These are phyloP conservation scores for Coemansia sp. DNA, from an alignment of 192 early-diverging fungal genomes.

Conservation along the genomic window DNA sequence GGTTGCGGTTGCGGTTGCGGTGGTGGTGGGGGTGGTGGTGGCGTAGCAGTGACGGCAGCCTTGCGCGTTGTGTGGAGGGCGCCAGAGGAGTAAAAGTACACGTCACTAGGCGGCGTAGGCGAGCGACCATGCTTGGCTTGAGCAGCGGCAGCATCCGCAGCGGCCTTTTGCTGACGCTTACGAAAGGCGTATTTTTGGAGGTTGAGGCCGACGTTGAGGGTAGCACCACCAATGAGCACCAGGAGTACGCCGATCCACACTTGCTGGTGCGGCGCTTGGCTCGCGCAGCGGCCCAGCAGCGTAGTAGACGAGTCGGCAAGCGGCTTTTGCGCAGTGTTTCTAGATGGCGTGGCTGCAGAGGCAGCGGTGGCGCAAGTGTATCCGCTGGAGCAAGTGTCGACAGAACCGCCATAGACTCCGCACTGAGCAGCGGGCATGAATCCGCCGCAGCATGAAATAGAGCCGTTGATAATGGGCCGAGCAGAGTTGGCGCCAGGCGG, in stretches of 20 bases:
- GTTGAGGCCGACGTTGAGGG: conserved; percentile 77
- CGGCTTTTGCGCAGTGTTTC: background rate
- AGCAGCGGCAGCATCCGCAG: conserved; percentile 19
- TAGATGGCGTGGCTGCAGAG: background rate
- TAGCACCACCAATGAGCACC: conserved; percentile 65
- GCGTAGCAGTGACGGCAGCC: background rate
- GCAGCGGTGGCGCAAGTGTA: conserved; percentile 31
- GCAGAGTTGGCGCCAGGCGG: conserved; percentile 38
- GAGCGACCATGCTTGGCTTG: background rate
- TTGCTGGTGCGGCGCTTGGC: conserved; percentile 55
- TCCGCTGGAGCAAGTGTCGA: conserved; percentile 57
- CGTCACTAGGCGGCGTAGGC: conserved; percentile 10
- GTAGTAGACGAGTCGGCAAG: conserved; percentile 11
- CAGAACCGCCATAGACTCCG: conserved; percentile 47
- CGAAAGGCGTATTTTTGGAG: conserved; percentile 77
- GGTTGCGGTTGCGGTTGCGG: too few species aligned
- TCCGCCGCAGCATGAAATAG: conserved; percentile 60
- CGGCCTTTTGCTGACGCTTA: conserved; percentile 61
- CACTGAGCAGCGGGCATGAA: conserved; percentile 48
- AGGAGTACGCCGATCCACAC: conserved; percentile 78
- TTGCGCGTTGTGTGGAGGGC: conserved; percentile 9
- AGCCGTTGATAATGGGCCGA: conserved; percentile 20
- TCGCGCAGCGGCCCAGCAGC: conserved; percentile 52
- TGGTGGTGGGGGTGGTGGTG: background rate
- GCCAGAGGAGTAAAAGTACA: conserved; percentile 26